Conservation (phyloP, 192 early-diverging fungal genomes). For the Gonapodya sp. region DNA sequence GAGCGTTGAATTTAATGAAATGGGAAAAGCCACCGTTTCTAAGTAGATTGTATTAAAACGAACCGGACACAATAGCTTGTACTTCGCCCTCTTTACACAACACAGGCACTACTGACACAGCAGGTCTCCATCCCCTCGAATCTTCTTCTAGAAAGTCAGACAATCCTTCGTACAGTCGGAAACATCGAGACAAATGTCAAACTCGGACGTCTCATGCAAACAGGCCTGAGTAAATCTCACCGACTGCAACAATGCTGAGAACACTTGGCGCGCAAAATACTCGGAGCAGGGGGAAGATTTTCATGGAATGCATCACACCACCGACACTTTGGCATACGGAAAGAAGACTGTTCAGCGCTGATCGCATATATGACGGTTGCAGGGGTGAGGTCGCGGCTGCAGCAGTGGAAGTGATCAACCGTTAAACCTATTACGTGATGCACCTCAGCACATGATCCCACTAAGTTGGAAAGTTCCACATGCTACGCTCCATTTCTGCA, state of each 20-base stretch:
- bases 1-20: background rate
- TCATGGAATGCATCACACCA: background rate
- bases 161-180: background rate
- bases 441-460: too few relatives aligned
- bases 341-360: background rate
- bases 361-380: background rate
- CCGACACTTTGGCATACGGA: background rate
- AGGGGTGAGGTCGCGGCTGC: background rate
- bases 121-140: background rate
- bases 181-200: too few relatives aligned
- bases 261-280: background rate
- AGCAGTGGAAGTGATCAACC: background rate
- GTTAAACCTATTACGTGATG: background rate
- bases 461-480: too few relatives aligned
- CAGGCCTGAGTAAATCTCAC: background rate
- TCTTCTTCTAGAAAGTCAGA: background rate
- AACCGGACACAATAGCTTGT: background rate
- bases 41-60: background rate
- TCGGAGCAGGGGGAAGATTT: background rate
- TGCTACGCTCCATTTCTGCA: too few relatives aligned
- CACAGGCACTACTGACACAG: background rate
- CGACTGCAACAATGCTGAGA: background rate
- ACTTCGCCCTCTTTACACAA: background rate
- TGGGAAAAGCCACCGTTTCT: background rate
- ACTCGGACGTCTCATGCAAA: too few relatives aligned